Conservation (phyloP, 176 grass and related monocot species). For the Oryza longistaminata region DNA sequence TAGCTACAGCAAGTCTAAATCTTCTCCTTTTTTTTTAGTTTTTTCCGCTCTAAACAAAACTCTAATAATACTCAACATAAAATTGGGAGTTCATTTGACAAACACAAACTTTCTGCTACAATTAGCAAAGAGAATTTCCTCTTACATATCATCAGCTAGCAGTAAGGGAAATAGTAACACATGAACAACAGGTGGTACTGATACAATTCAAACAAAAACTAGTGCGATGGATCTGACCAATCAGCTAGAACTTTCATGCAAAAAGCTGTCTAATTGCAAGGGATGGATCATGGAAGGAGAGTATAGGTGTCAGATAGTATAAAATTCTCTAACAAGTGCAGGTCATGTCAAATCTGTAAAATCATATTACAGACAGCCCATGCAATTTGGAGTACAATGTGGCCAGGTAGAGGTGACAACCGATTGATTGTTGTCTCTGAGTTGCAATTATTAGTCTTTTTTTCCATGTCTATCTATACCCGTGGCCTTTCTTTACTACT, state of each 20-base stretch:
- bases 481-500: not conserved
- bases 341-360: slow-evolving; percentile 41
- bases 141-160: not conserved
- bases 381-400: slow-evolving; percentile 33
- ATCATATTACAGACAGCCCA: slow-evolving; percentile 25
- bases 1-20: too few relatives aligned
- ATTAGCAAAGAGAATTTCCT: not conserved
- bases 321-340: slow-evolving; percentile 19
- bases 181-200: not conserved
- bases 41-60: too few relatives aligned
- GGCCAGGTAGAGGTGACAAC: slow-evolving; percentile 49
- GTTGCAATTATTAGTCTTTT: slow-evolving; percentile 44
- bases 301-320: not conserved
- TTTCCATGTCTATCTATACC: slow-evolving; percentile 26
- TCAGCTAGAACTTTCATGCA: not conserved
- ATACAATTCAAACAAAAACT: not conserved
- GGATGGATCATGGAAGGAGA: not conserved
- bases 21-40: too few relatives aligned
- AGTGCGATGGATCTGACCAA: not conserved
- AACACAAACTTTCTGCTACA: not conserved
- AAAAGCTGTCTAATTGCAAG: slow-evolving; percentile 4
- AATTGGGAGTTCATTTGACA: not conserved
- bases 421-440: slow-evolving; percentile 51
- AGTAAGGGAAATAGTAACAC: not conserved
- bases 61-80: not conserved